Evolutionary conservation across 257 asterid genomes (phyloP).

Genomic region (Przewalskia tangutica): DNA sequence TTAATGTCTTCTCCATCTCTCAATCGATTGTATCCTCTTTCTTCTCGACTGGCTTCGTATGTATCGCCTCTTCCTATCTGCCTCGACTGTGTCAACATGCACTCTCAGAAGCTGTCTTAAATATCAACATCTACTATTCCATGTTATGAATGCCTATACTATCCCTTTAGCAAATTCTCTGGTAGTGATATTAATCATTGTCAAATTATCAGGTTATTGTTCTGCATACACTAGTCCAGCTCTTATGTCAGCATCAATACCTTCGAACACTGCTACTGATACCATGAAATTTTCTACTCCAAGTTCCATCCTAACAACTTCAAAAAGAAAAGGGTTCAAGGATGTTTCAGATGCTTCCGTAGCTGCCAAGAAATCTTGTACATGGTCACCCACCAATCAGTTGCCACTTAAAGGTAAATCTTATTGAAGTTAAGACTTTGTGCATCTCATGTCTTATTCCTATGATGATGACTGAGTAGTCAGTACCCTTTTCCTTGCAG

Average conservation of each 20-base stretch:
- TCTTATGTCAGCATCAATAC: constrained; percentile 28
- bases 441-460: neutral
- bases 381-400: constrained; percentile 13
- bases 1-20: too few relatives aligned
- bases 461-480: neutral
- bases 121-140: neutral
- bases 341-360: constrained; percentile 13
- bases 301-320: constrained; percentile 11
- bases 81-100: too few relatives aligned
- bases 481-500: constrained; percentile 20
- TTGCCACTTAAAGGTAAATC: constrained; percentile 37
- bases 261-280: constrained; percentile 12
- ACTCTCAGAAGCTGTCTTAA: too few relatives aligned
- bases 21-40: too few relatives aligned
- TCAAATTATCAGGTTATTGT: constrained; percentile 34
- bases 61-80: too few relatives aligned
- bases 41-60: too few relatives aligned
- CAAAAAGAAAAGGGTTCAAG: constrained; percentile 46
- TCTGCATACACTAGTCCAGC: constrained; percentile 37
- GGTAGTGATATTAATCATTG: neutral
- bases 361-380: constrained; percentile 45
- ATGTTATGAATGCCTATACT: neutral
- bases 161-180: neutral
- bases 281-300: constrained; percentile 31
- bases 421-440: neutral